Conservation (phyloP, 805 yeast genomes). For the Yarrowia porcina region DNA sequence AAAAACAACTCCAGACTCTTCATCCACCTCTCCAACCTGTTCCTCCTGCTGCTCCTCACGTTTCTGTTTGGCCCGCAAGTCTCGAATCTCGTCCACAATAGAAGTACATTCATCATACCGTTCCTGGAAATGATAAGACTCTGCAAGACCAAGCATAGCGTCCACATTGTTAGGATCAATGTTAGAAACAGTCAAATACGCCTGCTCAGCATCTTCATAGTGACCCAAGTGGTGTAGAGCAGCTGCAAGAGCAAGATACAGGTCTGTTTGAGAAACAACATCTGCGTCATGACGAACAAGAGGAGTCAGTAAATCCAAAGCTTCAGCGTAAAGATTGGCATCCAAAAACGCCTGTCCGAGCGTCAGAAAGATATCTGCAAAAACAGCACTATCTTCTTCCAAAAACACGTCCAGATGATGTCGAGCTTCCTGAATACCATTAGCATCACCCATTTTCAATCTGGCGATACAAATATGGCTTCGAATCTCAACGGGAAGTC, state of each 20-base stretch:
- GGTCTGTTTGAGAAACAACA: slow-evolving; percentile 11
- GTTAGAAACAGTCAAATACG: slow-evolving; percentile 33
- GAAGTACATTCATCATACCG: slow-evolving; percentile 36
- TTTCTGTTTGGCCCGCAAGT: slow-evolving; percentile 29
- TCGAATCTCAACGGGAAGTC: slow-evolving; percentile 82
- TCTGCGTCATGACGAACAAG: slow-evolving; percentile 44
- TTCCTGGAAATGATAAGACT: slow-evolving; percentile 54
- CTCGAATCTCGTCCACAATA: slow-evolving; percentile 35
- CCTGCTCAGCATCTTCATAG: slow-evolving; percentile 35
- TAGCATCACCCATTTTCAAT: slow-evolving; percentile 48
- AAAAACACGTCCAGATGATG: slow-evolving; percentile 61
- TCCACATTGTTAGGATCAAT: slow-evolving; percentile 60
- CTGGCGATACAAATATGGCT: slow-evolving; percentile 75
- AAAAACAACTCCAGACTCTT: slow-evolving; percentile 4
- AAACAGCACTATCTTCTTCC: slow-evolving; percentile 55
- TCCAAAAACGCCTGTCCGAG: slow-evolving; percentile 74
- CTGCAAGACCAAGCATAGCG: slow-evolving; percentile 74
- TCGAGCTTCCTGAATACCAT: slow-evolving; percentile 59
- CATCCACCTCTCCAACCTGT: background rate
- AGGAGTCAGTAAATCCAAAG: slow-evolving; percentile 61
- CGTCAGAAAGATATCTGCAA: slow-evolving; percentile 68
- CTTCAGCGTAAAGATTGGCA: slow-evolving; percentile 69
- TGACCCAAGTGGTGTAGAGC: slow-evolving; percentile 77
- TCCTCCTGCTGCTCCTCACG: slow-evolving; percentile 6
- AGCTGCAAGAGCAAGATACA: slow-evolving; percentile 36